phyloP scores from a whole-genome alignment of 2,329 filamentous ascomycete species.

The Rhinocladiella similis region DNA sequence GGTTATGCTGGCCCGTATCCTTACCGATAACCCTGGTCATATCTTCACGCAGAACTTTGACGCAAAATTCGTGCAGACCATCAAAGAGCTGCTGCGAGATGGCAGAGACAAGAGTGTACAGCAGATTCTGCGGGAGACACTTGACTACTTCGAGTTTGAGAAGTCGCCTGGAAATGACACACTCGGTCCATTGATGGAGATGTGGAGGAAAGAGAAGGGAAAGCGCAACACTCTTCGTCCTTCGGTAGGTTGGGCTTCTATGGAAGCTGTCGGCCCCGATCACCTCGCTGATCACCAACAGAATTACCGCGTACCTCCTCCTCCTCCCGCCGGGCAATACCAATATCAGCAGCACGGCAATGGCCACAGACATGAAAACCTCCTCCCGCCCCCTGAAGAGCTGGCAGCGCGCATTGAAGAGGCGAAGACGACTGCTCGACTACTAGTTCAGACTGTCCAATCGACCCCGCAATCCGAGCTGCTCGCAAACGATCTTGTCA shows the following conservation, averaged over 20 bases:
- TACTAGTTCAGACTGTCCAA: constrained; percentile 88
- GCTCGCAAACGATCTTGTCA: constrained; percentile 80
- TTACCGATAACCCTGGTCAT: constrained; percentile 85
- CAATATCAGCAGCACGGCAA: constrained; percentile 36
- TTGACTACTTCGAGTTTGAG: constrained; percentile 73
- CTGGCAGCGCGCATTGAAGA: constrained; percentile 83
- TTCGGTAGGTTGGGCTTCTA: constrained; percentile 24
- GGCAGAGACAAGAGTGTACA: constrained; percentile 74
- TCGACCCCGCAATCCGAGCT: constrained; percentile 78
- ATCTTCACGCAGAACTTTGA: constrained; percentile 92
- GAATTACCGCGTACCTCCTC: constrained; percentile 18
- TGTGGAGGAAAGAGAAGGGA: constrained; percentile 89
- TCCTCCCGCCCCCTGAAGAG: constrained; percentile 69
- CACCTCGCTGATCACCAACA: constrained; percentile 26
- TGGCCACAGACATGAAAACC: constrained; percentile 42
- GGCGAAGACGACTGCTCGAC: constrained; percentile 83
- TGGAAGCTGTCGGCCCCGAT: constrained; percentile 20
- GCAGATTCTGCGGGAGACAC: constrained; percentile 82
- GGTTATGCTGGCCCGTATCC: constrained; percentile 90
- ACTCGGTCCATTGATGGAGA: constrained; percentile 67
- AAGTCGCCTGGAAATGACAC: constrained; percentile 72
- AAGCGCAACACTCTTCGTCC: constrained; percentile 51
- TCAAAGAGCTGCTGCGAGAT: constrained; percentile 72
- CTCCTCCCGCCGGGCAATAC: constrained; percentile 10
- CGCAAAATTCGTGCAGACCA: constrained; percentile 73